These are phyloP conservation scores for Cercophora scortea DNA, from an alignment of 495 filamentous ascomycete genomes.

Conservation along the genomic window DNA sequence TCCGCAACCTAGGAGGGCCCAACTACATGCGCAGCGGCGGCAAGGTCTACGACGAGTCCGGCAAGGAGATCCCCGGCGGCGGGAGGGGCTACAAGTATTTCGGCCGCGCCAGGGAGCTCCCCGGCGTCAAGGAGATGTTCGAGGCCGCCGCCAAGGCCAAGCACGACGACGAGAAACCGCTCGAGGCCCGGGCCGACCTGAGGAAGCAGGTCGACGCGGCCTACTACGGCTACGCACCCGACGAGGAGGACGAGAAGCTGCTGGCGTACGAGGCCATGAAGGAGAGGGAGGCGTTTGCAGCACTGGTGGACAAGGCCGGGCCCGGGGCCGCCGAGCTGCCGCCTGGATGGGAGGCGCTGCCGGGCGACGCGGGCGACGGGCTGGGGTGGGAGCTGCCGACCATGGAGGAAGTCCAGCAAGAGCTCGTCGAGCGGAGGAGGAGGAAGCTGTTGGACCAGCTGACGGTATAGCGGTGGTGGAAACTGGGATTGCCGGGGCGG, in stretches of 20 bases:
- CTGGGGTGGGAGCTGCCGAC: slow-evolving; percentile 78
- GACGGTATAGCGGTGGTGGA: slow-evolving; percentile 4
- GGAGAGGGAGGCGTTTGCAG: slow-evolving; percentile 73
- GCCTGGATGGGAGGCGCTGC: slow-evolving; percentile 73
- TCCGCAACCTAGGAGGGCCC: slow-evolving; percentile 85
- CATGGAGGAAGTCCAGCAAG: slow-evolving; percentile 83
- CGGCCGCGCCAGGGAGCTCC: slow-evolving; percentile 81
- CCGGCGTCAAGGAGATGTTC: slow-evolving; percentile 95
- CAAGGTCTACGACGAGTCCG: slow-evolving; percentile 84
- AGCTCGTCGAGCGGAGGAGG: slow-evolving; percentile 80
- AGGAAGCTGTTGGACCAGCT: slow-evolving; percentile 64
- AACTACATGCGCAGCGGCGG: slow-evolving; percentile 96
- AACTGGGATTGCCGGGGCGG: neutral
- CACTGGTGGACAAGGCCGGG: slow-evolving; percentile 32
- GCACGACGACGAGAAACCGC: slow-evolving; percentile 46
- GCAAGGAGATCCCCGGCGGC: slow-evolving; percentile 80
- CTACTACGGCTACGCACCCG: slow-evolving; percentile 92
- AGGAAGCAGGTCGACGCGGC: slow-evolving; percentile 81
- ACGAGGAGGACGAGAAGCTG: slow-evolving; percentile 85
- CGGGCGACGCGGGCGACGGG: slow-evolving; percentile 80
- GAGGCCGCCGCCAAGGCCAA: slow-evolving; percentile 59
- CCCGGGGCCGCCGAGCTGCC: slow-evolving; percentile 28
- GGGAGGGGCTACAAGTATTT: slow-evolving; percentile 84
- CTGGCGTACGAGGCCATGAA: slow-evolving; percentile 74
- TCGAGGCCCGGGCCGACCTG: slow-evolving; percentile 59